These are phyloP conservation scores for Cercospora janseana DNA, from an alignment of 2,329 filamentous ascomycete genomes.

Conservation along the genomic window DNA sequence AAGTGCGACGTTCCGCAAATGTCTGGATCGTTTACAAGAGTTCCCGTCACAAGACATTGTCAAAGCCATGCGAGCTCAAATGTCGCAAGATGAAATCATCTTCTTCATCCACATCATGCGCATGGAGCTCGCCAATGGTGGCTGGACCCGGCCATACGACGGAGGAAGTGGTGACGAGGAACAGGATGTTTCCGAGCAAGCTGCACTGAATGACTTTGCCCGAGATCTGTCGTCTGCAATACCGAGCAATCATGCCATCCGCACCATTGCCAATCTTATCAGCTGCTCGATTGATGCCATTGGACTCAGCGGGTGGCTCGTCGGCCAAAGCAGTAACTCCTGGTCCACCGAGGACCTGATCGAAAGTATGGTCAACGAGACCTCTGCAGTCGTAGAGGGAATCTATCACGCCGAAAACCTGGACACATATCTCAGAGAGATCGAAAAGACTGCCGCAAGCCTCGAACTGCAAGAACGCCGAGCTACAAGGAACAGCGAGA, in stretches of 20 bases:
- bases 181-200: conserved; percentile 41
- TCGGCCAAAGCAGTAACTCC: conserved; percentile 48
- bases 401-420: conserved; percentile 17
- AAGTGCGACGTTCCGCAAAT: conserved; percentile 63
- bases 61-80: conserved; percentile 56
- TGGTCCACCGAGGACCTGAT: conserved; percentile 18
- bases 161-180: conserved; percentile 50
- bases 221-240: conserved; percentile 41
- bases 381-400: conserved; percentile 17
- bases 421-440: conserved; percentile 14
- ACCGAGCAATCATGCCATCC: conserved; percentile 63
- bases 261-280: conserved; percentile 68
- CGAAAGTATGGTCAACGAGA: conserved; percentile 18
- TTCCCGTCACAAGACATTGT: conserved; percentile 62
- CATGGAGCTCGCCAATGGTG: conserved; percentile 69
- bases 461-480: background rate
- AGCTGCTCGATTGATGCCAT: conserved; percentile 73
- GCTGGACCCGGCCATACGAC: conserved; percentile 72
- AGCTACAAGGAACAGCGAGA: no score
- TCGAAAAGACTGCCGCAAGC: conserved; percentile 15
- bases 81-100: conserved; percentile 65
- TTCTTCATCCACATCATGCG: conserved; percentile 71
- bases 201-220: no score
- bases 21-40: conserved; percentile 67
- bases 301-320: conserved; percentile 71